phyloP scores from a whole-genome alignment of 2,329 filamentous ascomycete species.

The Paradendryphiella salina region DNA sequence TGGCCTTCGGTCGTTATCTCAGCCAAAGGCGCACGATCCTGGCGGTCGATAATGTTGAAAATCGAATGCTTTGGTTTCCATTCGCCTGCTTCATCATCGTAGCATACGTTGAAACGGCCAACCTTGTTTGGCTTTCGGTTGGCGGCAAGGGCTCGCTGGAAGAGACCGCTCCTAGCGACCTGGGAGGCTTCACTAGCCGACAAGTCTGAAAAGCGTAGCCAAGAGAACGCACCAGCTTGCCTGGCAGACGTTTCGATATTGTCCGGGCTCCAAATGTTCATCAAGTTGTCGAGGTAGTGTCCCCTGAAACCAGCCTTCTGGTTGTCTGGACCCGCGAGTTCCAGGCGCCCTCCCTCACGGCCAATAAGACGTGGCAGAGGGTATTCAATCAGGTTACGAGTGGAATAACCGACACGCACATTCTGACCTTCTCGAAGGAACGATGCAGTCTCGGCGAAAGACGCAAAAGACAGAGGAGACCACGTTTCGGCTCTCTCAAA shows the following conservation, averaged over 20 bases:
- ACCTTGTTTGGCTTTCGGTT: conserved; percentile 59
- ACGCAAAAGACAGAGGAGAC: conserved; percentile 80
- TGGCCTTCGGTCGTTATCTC: conserved; percentile 73
- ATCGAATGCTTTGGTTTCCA: conserved; percentile 76
- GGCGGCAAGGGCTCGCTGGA: conserved; percentile 71
- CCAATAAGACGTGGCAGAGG: conserved; percentile 80
- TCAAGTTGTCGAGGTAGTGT: conserved; percentile 75
- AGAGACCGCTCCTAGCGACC: conserved; percentile 69
- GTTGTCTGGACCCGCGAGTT: conserved; percentile 74
- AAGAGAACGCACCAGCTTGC: conserved; percentile 74
- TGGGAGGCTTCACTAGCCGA: conserved; percentile 73
- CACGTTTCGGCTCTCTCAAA: conserved; percentile 93
- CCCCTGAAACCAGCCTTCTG: conserved; percentile 74
- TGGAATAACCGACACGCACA: conserved; percentile 82
- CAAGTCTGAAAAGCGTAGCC: conserved; percentile 81
- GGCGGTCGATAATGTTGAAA: conserved; percentile 75
- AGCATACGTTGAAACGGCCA: conserved; percentile 67
- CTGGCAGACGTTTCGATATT: conserved; percentile 69
- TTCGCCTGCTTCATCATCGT: conserved; percentile 65
- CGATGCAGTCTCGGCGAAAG: conserved; percentile 92
- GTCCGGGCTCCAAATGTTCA: conserved; percentile 88
- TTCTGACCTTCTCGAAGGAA: conserved; percentile 87
- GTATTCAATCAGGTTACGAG: conserved; percentile 83
- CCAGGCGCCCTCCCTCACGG: conserved; percentile 74
- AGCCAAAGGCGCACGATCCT: conserved; percentile 67